Base-by-base conservation (phyloP, 2,329 filamentous ascomycete genomes). In the Celoporthe dispersa region DNA sequence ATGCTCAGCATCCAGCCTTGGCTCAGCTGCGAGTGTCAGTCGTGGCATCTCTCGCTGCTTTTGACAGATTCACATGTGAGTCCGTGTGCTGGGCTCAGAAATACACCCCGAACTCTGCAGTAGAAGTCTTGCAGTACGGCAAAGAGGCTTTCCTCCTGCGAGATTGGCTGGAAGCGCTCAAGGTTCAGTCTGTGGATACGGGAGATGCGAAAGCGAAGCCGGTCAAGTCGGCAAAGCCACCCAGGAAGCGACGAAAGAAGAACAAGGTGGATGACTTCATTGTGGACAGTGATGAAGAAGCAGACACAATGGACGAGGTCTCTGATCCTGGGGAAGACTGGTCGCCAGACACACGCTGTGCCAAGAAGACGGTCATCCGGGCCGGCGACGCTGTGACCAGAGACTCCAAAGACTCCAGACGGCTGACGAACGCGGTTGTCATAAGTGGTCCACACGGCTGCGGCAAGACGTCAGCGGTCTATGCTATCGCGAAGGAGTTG, bases 381-480 rank as follows among this genome's bases (percentile, higher is more conserved):
- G 81, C 79, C 72, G 81, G 79, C 7, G 78, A 81, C 66, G 71
- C 77, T 14, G 73, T 75, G 2, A 73, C 75, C 57, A 83, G 79
- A 67, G 77, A 76, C 31, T 74, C 77, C 35, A 87, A 84, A 70
- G 83, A 84, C 9, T 76, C 79, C 16, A 77, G 79, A 11, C 88
- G 87, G 63, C 78, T 91, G 41, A 86, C 86, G 65, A 98, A 98
- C 79, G 88, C 91, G 0, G 88, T 98, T n/a, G 83, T 99, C 9
- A 84, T 99, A 41, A 98, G 94, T 76, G 96, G 96, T 0, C 94
- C 95, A 2, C 86, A 92, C 74, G 96, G 96, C 0, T 95, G 92
- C 77, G 97, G 96, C 2, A 99, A 99, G 81, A 97, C 94, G 16
- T 94, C 97, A 7, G 90, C 94, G 1, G 92, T 98, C 0, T 94